Base-by-base conservation (phyloP, 2,329 filamentous ascomycete genomes). In the Aspergillus sp. region DNA sequence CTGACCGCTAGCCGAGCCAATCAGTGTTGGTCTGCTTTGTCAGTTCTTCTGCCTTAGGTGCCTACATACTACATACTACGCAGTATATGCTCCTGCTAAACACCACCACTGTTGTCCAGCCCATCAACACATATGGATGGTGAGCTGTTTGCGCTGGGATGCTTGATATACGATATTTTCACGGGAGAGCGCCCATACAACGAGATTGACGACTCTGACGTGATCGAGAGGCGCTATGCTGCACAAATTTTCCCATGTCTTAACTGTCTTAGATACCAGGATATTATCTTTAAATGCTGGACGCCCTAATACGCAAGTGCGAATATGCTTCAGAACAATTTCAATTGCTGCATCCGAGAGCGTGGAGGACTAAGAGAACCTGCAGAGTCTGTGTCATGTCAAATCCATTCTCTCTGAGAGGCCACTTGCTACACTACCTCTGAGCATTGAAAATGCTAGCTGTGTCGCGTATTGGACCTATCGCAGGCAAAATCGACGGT, bases 1-100 rank as follows among this genome's bases (percentile, higher is more conserved):
- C 35, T 31, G 41, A 44, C 43, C 41, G 39, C 42, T 40, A 40
- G 33, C 42, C 42, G 41, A 40, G 22, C 35, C 32, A 35, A 36
- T 34, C 24, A 15, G 8, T 24, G 8, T 8, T 13, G 10, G 14
- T 15, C 14, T 11, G 24, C 24, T n/a, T 16, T 12, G 20, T 29
- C 27, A 15, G 26, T 15, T 13, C 1, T 29, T 15, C 12, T 13
- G 11, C 26, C 12, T 13, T 4, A 5, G 26, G n/a, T 15, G 26
- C 13, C 6, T 14, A 11, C 12, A 14, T 27, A 27, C 26, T 27
- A 27, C 12, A 6, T 27, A 27, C 25, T 27, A 27, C 7, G 13
- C 25, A 13, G 25, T 27, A 27, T 8, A 3, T n/a, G n/a, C n/a
- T n/a, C n/a, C n/a, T n/a, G n/a, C n/a, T n/a, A n/a, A n/a, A n/a